phyloP scores from a whole-genome alignment of 371 early-diverging fungal species.

The Mucor plumbeus region DNA sequence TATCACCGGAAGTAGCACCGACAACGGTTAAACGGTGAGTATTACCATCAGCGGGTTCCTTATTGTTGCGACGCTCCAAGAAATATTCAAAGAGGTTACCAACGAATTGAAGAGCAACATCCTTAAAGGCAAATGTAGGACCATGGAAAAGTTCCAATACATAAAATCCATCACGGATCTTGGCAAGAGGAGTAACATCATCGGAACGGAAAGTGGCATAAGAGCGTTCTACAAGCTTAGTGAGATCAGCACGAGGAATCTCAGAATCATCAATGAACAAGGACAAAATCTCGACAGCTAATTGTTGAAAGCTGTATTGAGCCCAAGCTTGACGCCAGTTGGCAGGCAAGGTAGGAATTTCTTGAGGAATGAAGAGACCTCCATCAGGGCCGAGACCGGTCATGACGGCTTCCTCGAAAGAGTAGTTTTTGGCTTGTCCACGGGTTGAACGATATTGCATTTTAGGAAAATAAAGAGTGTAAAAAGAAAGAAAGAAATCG shows the following conservation, averaged over 20 bases:
- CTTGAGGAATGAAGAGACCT: constrained; percentile 92
- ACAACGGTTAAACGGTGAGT: constrained; percentile 85
- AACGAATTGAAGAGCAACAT: constrained; percentile 95
- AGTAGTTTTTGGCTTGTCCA: constrained; percentile 70
- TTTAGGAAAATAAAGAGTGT: constrained; percentile 3
- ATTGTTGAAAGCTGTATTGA: constrained; percentile 74
- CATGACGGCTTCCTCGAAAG: constrained; percentile 93
- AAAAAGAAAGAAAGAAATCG: constrained; percentile 17
- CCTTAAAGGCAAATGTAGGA: constrained; percentile 98
- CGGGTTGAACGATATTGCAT: constrained; percentile 93
- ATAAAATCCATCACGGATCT: constrained; percentile 70
- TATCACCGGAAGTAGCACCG: constrained; percentile 98
- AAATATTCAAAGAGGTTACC: constrained; percentile 98
- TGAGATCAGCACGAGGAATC: constrained; percentile 78
- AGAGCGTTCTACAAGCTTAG: constrained; percentile 67
- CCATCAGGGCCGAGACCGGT: constrained; percentile 94
- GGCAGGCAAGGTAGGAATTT: constrained; percentile 75
- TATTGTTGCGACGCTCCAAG: constrained; percentile 77
- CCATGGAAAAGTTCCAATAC: constrained; percentile 96
- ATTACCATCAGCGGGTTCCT: constrained; percentile 47
- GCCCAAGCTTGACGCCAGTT: constrained; percentile 73
- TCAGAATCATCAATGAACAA: constrained; percentile 81
- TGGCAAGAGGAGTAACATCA: constrained; percentile 82
- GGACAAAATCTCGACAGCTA: constrained; percentile 86
- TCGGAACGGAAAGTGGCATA: constrained; percentile 82